These are phyloP conservation scores for Suillus luteus DNA, from an alignment of 768 basidiomycete species.

Conservation along the genomic window DNA sequence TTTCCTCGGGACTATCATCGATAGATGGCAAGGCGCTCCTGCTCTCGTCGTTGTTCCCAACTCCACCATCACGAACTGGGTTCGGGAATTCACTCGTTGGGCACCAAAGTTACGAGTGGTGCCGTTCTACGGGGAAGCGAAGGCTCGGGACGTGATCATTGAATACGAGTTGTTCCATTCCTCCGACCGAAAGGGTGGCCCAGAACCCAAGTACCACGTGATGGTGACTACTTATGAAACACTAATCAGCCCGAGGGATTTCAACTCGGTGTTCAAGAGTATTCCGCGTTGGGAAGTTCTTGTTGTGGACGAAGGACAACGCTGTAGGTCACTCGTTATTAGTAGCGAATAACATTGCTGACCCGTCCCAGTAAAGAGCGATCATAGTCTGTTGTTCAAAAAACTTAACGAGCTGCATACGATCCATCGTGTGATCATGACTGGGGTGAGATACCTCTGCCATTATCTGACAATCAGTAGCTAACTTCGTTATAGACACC, in stretches of 20 bases:
- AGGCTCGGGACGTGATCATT: slow-evolving; percentile 78
- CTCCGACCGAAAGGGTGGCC: slow-evolving; percentile 40
- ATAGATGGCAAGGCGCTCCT: slow-evolving; percentile 65
- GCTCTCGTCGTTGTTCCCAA: slow-evolving; percentile 94
- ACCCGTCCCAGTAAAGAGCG: slow-evolving; percentile 71
- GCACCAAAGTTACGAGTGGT: slow-evolving; percentile 73
- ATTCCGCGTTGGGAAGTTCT: slow-evolving; percentile 93
- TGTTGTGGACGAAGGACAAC: slow-evolving; percentile 91
- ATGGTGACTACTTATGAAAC: slow-evolving; percentile 92
- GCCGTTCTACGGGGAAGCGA: slow-evolving; percentile 82
- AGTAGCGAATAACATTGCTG: slow-evolving; percentile 9
- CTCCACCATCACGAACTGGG: slow-evolving; percentile 94
- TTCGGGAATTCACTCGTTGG: slow-evolving; percentile 86
- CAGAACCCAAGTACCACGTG: slow-evolving; percentile 78
- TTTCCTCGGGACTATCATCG: slow-evolving; percentile 69
- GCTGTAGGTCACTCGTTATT: slow-evolving; percentile 54
- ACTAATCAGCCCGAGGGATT: slow-evolving; percentile 70
- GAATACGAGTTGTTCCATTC: slow-evolving; percentile 78
- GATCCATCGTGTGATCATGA: slow-evolving; percentile 85
- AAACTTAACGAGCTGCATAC: slow-evolving; percentile 79
- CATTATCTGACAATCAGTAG: background rate
- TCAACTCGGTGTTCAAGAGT: slow-evolving; percentile 70
- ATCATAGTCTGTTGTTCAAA: slow-evolving; percentile 76
- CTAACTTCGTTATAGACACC: slow-evolving; percentile 60
- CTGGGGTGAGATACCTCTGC: slow-evolving; percentile 56